Conservation (phyloP, 768 basidiomycete species). For the Rubroboletus satanas region DNA sequence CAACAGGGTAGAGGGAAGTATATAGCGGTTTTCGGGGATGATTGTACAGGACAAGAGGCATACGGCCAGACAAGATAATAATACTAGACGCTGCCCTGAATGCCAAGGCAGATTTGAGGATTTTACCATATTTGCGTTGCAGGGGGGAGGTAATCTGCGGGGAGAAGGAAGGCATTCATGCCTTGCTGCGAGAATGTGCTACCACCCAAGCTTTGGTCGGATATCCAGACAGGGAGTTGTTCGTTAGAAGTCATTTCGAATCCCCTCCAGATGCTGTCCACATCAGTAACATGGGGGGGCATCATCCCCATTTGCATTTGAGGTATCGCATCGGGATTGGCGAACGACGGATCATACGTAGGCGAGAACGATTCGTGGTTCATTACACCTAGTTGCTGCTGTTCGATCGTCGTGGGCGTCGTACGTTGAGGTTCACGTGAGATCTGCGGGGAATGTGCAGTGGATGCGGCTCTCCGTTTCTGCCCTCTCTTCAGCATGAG, state of each 20-base stretch:
- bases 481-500: conserved; percentile 80
- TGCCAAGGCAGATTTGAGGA: neutral
- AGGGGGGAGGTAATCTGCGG: conserved; percentile 66
- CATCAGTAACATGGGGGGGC: conserved; percentile 28
- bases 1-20: conserved; percentile 10
- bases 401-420: conserved; percentile 45
- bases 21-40: conserved; percentile 15
- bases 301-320: conserved; percentile 31
- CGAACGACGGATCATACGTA: conserved; percentile 47
- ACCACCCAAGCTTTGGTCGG: conserved; percentile 78
- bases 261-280: conserved; percentile 73
- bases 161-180: conserved; percentile 82
- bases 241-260: conserved; percentile 70
- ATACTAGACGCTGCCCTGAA: conserved; percentile 12
- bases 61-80: conserved; percentile 18
- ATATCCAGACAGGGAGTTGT: conserved; percentile 82
- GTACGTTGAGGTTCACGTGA: conserved; percentile 53
- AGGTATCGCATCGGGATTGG: conserved; percentile 31
- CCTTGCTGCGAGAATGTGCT: conserved; percentile 73
- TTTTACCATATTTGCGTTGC: conserved; percentile 73
- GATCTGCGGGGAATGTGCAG: conserved; percentile 58
- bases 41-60: conserved; percentile 23
- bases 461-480: conserved; percentile 53
- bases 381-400: conserved; percentile 33
- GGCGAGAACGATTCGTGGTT: conserved; percentile 53